Base-by-base conservation (phyloP, 345 rosid species). In the Abelmoschus esculentus region DNA sequence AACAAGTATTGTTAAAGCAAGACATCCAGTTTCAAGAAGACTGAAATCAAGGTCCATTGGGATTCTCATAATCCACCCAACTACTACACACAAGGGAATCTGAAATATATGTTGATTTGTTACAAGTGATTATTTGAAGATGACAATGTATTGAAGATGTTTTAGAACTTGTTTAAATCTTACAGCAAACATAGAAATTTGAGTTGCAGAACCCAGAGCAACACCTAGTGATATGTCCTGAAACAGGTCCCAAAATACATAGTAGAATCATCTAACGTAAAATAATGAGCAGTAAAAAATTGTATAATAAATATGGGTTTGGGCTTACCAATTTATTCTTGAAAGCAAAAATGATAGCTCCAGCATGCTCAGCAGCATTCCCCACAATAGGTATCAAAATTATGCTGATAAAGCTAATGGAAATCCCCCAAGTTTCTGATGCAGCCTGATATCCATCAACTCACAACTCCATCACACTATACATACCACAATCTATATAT, bases 341-440 rank as follows among this genome's bases (percentile, higher is more conserved):
- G 75, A 79, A 87, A 66, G 96, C 98, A 46, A 93, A 93, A 19
- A 90, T 90, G 78, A 90, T 76, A 2, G 98, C 86, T 56, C 98
- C 98, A 44, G 98, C 97, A 71, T 93, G 98, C 58, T 93, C 97
- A 8, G 97, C 98, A 14, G 98, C 98, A 79, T 93, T 93, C 40
- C 98, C 98, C 60, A 90, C 96, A 15, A 93, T 90, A 3, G 98
- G 98, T 40, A 93, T 81, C 82, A 93, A 54, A 61, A 93, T 93
- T 38, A 89, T 88, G 83, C 97, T 86, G 80, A 90, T 89, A 65
- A 93, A 93, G 77, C 86, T 87, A 9, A 93, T 82, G 8, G 98
- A 85, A 72, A 93, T 85, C 6, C 98, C 96, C 98, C 96, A 90
- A 15, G 96, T 80, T 36, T 80, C 87, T 28, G 98, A 91, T 61